Base-by-base conservation (phyloP, 306 rosid species). In the Ormosia emarginata region DNA sequence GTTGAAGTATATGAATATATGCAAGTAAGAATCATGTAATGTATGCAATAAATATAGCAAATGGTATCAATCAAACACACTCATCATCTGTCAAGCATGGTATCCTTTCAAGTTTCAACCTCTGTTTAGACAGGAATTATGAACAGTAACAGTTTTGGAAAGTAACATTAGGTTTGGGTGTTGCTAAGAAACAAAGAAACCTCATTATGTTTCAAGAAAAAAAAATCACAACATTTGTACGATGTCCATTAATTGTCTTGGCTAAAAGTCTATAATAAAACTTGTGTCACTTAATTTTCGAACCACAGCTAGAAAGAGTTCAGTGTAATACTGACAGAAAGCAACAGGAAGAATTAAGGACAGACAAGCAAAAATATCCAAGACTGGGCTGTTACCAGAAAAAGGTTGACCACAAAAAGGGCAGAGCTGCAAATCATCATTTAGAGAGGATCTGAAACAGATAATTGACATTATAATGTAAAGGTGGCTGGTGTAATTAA, bases 331-430 rank as follows among this genome's bases (percentile, higher is more conserved):
- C 33, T 13, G 66, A 40, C 66, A 81, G 13, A 46, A 67, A 50
- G 55, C 15, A 8, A 11, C 13, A 7, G 6, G 8, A 68, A 65
- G 11, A 75, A 69, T 15, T 15, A 13, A 6, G 50, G 34, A 57
- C 49, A 36, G 55, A 76, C 49, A 49, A 40, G 63, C 57, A 68
- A 29, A 72, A 52, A 37, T 13, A 64, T 61, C 13, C 44, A 46
- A 44, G 9, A 73, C 24, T 33, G 7, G 15, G 72, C 37, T 30
- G 74, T 79, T 87, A 92, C 99, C 97, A 40, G 98, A 90, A 87
- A 92, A 95, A 74, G 99, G 99, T 71, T 95, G 97, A 67, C 89
- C 92, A 44, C 99, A 93, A 81, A 83, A 95, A 4, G 99, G 99
- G 88, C 99, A 95, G 57, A 88, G 82, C 87, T 93, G 99, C 86